A percentile compares a stretch with the other conserved stretches of the same genome.
Conservation (phyloP, 2,329 filamentous ascomycete genomes). For the Leptographium wingfieldii region DNA sequence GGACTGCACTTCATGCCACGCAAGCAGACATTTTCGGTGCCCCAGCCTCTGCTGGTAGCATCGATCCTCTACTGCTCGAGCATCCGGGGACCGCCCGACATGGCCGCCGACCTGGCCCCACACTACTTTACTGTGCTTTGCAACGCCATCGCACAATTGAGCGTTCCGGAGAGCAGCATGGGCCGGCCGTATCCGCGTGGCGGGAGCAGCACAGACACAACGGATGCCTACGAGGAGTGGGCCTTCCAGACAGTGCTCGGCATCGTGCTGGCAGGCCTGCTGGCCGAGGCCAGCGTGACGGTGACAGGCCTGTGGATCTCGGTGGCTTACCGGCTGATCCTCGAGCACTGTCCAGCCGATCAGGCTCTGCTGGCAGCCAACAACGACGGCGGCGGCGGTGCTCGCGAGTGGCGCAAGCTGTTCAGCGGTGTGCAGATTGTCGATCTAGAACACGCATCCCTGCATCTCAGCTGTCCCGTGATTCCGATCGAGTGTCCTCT, state of each 20-base stretch:
- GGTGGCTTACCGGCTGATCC: slow-evolving; percentile 10
- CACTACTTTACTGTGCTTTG: slow-evolving; percentile 11
- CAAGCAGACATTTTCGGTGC: slow-evolving; percentile 28
- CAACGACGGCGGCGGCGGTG: neutral
- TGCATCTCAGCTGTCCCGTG: slow-evolving; percentile 9
- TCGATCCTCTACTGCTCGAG: slow-evolving; percentile 29
- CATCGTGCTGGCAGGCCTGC: slow-evolving; percentile 10
- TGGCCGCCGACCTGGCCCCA: slow-evolving; percentile 6
- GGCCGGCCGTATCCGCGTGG: slow-evolving; percentile 1
- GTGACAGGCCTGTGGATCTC: slow-evolving; percentile 10
- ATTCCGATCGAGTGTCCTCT: slow-evolving; percentile 9
- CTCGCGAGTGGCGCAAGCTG: slow-evolving; percentile 10
- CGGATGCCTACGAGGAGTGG: slow-evolving; percentile 8
- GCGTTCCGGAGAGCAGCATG: slow-evolving; percentile 8
- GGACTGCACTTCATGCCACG: slow-evolving; percentile 31
- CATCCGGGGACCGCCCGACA: slow-evolving; percentile 4
- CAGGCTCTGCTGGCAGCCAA: neutral
- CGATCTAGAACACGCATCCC: slow-evolving; percentile 11
- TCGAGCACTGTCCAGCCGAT: slow-evolving; percentile 9
- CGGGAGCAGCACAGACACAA: neutral
- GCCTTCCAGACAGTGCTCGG: slow-evolving; percentile 12
- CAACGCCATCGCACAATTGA: slow-evolving; percentile 10
- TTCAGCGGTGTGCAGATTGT: slow-evolving; percentile 12
- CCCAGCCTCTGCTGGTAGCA: slow-evolving; percentile 28
- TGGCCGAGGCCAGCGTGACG: slow-evolving; percentile 8